Percentiles rank a stretch among this genome's conserved stretches.
These are phyloP conservation scores for Wickerhamia fluorescens DNA, from an alignment of 805 yeast genomes.

Conservation along the genomic window DNA sequence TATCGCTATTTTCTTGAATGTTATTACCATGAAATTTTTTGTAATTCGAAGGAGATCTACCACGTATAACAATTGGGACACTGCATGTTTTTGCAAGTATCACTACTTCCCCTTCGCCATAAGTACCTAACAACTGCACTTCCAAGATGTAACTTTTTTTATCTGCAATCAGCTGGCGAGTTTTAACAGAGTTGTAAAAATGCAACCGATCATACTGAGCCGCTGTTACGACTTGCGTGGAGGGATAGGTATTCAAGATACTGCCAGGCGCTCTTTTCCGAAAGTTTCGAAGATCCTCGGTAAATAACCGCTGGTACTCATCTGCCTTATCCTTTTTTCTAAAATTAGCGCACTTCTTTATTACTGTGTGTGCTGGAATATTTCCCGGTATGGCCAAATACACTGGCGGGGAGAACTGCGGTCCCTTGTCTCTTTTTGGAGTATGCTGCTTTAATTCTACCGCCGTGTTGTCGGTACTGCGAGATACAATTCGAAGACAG, in stretches of 20 bases:
- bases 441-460: constrained; percentile 19
- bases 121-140: constrained; percentile 11
- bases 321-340: constrained; percentile 14
- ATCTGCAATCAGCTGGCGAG: constrained; percentile 4
- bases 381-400: constrained; percentile 17
- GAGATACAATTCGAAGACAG: constrained; percentile 1
- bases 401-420: constrained; percentile 15
- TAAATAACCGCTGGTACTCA: constrained; percentile 12
- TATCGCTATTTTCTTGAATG: no score
- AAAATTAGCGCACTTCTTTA: constrained; percentile 15
- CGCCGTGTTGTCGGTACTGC: constrained; percentile 5
- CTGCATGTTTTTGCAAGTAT: constrained; percentile 31
- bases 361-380: constrained; percentile 15
- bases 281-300: constrained; percentile 5
- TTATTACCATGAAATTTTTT: no score
- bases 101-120: constrained; percentile 7
- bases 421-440: constrained; percentile 20
- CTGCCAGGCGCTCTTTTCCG: constrained; percentile 1
- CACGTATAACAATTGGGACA: constrained; percentile 55
- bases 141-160: constrained; percentile 9
- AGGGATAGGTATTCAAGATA: constrained; percentile 6
- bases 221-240: constrained; percentile 6
- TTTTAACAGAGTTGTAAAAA: constrained; percentile 3
- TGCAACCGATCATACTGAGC: constrained; percentile 20
- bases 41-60: constrained; percentile 61